Evolutionary conservation across 2,329 filamentous ascomycete genomes (phyloP), one percentile per base, ranked within the genome.

Genomic region (Bipolaris zeicola): DNA sequence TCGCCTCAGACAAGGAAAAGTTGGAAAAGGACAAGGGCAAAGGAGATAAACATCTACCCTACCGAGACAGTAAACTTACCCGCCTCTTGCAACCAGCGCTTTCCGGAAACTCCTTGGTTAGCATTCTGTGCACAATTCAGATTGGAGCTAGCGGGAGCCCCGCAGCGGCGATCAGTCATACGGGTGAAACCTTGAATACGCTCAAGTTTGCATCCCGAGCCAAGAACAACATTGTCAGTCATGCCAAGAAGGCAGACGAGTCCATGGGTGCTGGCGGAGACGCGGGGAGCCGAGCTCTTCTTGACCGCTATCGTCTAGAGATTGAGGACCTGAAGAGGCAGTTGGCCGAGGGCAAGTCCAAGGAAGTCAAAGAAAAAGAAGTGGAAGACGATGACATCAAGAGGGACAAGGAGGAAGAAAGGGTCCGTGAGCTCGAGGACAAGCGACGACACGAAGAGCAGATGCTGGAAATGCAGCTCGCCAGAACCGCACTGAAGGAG

Each of bases 381-480:
- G 85, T 63, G 64, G 63, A 63, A 60, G 72, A 86, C 42, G 84
- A 85, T 44, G 76, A 79, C 31, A 50, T 70, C 28, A 85, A 84
- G 48, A 84, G 89, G 57, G 85, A 87, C 46, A 86, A 90, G 68
- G 87, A 90, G 64, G 91, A 95, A 69, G 85, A 88, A 39, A 74
- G 68, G 64, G 87, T 82, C 38, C 83, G 88, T 16, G 88, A 89
- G 66, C 62, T 79, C 22, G 91, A 97, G 76, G 90, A 90, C 6
- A 88, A 92, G 64, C 86, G 91, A 64, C 87, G 92, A 37, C 95
- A 97, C 66, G 93, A 97, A 72, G 95, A 98, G 79, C 95, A 99
- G 76, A 94, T 99, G 85, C 83, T 99, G 52, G 95, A 99, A 77
- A 98, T 99, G 91, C 95, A 99, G 74, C 84, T 99, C 44, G 95